Conservation (phyloP, 305 asterid genomes). For the Plantago lanceolata region DNA sequence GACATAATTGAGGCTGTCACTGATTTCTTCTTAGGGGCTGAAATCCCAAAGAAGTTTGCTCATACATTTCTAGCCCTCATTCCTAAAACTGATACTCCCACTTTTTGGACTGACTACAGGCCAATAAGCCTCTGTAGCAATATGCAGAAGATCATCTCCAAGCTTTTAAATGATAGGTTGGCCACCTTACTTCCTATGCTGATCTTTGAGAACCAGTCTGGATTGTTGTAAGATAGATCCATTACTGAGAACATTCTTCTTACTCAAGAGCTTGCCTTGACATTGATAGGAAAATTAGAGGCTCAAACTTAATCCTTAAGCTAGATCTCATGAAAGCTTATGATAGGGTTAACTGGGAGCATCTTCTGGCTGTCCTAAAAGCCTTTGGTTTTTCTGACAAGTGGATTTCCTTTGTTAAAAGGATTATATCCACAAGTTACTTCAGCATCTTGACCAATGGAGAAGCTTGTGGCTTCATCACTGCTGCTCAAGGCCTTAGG, state of each 20-base stretch:
- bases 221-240: neutral
- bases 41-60: neutral
- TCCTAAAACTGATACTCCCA: neutral
- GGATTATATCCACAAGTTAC: too few relatives aligned
- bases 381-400: neutral
- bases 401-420: neutral
- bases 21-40: neutral
- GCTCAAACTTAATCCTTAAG: neutral
- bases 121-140: neutral
- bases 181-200: neutral
- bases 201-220: neutral
- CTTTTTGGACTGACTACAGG: neutral
- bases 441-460: neutral
- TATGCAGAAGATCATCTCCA: neutral
- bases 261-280: neutral
- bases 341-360: neutral
- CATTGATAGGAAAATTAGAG: neutral
- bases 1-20: neutral
- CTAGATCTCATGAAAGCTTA: neutral
- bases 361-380: too few relatives aligned
- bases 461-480: neutral
- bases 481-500: neutral
- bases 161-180: neutral
- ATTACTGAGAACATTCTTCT: neutral
- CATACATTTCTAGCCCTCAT: neutral